Percentiles rank a stretch among this genome's conserved stretches.
phyloP scores from a whole-genome alignment of 225 moss, liverwort and hornwort species.

The Bryoerythrophyllum caledonicum region DNA sequence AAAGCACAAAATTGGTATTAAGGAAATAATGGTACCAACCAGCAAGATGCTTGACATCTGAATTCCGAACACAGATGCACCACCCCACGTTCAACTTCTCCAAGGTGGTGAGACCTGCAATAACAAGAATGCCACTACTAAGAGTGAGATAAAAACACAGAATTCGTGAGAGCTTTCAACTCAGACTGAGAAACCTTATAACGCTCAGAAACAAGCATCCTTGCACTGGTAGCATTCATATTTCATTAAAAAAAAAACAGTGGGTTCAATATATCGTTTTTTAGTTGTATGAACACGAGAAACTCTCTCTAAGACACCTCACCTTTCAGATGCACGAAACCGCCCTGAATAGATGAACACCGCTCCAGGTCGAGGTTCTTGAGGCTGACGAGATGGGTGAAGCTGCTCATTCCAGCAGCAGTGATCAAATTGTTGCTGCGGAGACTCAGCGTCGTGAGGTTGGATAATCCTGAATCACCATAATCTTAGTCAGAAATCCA shows the following conservation, averaged over 20 bases:
- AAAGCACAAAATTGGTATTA: slow-evolving; percentile 22
- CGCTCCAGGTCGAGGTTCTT: slow-evolving; percentile 81
- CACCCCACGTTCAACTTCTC: slow-evolving; percentile 95
- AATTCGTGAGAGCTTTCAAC: too few species aligned
- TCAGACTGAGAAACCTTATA: too few species aligned
- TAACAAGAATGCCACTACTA: too few species aligned
- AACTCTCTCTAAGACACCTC: background rate
- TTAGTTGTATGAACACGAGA: too few species aligned
- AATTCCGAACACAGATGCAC: slow-evolving; percentile 81
- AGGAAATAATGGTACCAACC: slow-evolving; percentile 72
- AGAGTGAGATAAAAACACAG: too few species aligned
- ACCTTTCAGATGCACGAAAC: slow-evolving; percentile 76
- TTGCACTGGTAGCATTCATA: background rate
- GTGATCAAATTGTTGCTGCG: slow-evolving; percentile 56
- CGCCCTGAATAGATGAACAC: slow-evolving; percentile 76
- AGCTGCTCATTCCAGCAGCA: slow-evolving; percentile 66
- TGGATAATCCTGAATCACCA: slow-evolving; percentile 56
- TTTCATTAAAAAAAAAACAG: too few species aligned
- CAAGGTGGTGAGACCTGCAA: slow-evolving; percentile 70
- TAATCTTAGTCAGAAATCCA: slow-evolving; percentile 4
- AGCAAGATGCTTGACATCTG: slow-evolving; percentile 78
- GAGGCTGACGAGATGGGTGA: slow-evolving; percentile 70
- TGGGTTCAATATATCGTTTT: too few species aligned
- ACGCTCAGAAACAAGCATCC: background rate
- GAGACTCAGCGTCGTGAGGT: slow-evolving; percentile 76